Evolutionary conservation across 129 eudicot genomes (phyloP).

Genomic region (Deinandra increscens): DNA sequence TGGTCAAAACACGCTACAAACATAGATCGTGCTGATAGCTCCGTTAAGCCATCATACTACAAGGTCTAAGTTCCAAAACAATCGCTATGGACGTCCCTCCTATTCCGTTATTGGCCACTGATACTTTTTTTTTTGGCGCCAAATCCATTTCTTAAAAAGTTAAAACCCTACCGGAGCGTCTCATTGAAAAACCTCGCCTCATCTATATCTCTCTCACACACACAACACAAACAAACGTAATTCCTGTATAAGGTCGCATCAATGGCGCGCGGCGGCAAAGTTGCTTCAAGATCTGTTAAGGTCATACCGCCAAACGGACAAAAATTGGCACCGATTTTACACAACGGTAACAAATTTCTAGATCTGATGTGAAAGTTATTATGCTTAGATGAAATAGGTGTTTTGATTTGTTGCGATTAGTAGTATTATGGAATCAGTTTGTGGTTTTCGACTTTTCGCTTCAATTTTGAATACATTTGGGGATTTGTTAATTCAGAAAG

Average conservation of each 20-base stretch:
- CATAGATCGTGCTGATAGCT: no score
- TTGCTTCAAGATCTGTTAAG: conserved; percentile 23
- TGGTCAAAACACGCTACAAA: no score
- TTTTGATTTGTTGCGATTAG: conserved; percentile 1
- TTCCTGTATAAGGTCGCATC: not conserved
- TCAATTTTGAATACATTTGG: not conserved
- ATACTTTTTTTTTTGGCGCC: conserved; percentile 9
- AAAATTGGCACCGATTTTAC: conserved; percentile 27
- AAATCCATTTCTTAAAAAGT: conserved; percentile 10
- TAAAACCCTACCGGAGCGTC: conserved; percentile 14
- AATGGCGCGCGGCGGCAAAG: conserved; percentile 17
- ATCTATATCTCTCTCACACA: not conserved
- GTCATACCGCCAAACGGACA: conserved; percentile 43
- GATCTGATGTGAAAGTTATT: not conserved
- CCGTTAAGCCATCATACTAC: no score
- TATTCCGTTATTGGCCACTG: not conserved
- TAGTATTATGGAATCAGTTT: not conserved
- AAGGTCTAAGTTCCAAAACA: no score
- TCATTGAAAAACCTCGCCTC: not conserved
- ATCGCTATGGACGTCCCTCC: no score
- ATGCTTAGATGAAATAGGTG: not conserved
- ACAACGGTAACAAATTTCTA: not conserved
- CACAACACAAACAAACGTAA: not conserved
- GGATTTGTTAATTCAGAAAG: not conserved
- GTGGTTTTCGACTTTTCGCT: not conserved